These are phyloP conservation scores for Gracilaria gracilis DNA, from an alignment of 23 red algal genomes.

Conservation along the genomic window DNA sequence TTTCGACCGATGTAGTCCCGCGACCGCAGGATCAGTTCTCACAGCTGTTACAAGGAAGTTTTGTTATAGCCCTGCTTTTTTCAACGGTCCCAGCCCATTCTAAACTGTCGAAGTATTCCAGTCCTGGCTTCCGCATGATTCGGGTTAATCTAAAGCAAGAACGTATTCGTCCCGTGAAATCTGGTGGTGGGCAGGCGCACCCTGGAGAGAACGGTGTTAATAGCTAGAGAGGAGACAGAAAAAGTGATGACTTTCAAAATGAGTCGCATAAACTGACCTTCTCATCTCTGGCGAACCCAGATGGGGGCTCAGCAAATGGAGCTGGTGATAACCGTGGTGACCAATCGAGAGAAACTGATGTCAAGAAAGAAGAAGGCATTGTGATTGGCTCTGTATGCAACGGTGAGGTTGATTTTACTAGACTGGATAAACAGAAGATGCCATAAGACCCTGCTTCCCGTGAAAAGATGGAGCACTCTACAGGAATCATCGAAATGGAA, in stretches of 20 bases:
- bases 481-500: background rate
- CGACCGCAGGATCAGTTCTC: slow-evolving; percentile 53
- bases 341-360: background rate
- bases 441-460: background rate
- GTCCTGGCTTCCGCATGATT: slow-evolving; percentile 52
- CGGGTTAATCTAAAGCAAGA: slow-evolving; percentile 49
- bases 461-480: background rate
- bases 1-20: slow-evolving; percentile 42
- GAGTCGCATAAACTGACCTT: background rate
- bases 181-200: background rate
- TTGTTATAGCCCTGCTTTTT: slow-evolving; percentile 1
- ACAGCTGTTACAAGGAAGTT: slow-evolving; percentile 12
- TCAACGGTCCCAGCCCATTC: slow-evolving; percentile 61
- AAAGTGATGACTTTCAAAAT: background rate
- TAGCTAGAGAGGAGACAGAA: no score
- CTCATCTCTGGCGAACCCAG: background rate
- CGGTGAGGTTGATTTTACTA: background rate
- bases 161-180: background rate
- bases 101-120: slow-evolving; percentile 62
- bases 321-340: background rate
- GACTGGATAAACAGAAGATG: background rate
- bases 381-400: background rate
- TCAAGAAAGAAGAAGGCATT: slow-evolving; percentile 23
- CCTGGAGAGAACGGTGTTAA: background rate
- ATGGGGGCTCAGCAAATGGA: background rate